Evolutionary conservation across 2,329 filamentous ascomycete genomes (phyloP).

Genomic region (Pseudogymnoascus sp.): DNA sequence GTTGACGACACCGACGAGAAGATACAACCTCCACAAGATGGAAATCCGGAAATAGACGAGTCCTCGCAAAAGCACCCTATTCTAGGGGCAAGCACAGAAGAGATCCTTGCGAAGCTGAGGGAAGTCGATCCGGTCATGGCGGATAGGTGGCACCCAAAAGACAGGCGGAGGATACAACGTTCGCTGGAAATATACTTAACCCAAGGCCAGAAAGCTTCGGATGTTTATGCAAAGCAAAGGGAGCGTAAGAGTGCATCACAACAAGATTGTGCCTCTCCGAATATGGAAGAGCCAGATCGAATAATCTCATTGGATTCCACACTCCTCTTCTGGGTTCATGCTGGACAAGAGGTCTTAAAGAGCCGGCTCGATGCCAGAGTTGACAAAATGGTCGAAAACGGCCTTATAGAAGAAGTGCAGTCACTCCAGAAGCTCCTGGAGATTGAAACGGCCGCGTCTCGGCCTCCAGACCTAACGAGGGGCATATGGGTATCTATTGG

Average conservation of each 20-base stretch:
- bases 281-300: constrained; percentile 27
- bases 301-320: constrained; percentile 34
- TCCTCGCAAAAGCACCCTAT: constrained; percentile 55
- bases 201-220: constrained; percentile 73
- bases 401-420: constrained; percentile 56
- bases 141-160: constrained; percentile 86
- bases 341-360: constrained; percentile 60
- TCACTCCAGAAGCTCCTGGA: constrained; percentile 43
- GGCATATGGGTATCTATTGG: constrained; percentile 98
- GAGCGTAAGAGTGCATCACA: constrained; percentile 31
- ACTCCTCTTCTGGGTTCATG: constrained; percentile 79
- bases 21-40: constrained; percentile 14
- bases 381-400: constrained; percentile 70
- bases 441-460: constrained; percentile 39
- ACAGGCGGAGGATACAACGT: constrained; percentile 79
- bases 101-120: constrained; percentile 63
- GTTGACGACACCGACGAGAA: constrained; percentile 32
- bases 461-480: constrained; percentile 60
- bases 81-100: constrained; percentile 61
- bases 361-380: constrained; percentile 69
- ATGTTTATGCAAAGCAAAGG: constrained; percentile 77
- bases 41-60: constrained; percentile 26
- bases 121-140: constrained; percentile 89
- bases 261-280: constrained; percentile 20
- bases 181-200: constrained; percentile 85